Evolutionary conservation across 257 asterid genomes (phyloP), one percentile per base, ranked within the genome.

Genomic region (Gentiana dahurica): DNA sequence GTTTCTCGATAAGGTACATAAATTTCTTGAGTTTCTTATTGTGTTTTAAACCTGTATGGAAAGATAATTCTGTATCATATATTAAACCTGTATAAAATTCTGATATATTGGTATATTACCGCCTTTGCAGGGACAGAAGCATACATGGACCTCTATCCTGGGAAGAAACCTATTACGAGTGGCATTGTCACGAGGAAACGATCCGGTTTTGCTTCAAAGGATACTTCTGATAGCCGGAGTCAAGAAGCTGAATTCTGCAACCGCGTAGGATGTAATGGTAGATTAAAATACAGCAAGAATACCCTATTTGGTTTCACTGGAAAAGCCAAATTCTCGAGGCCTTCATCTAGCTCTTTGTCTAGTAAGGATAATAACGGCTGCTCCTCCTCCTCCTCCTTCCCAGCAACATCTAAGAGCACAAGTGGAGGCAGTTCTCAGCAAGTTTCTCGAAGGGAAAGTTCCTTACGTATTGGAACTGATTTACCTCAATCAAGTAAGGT

Each of bases 181-280:
- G 57, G 61, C 60, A 67, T 65, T 36, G 57, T 65, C 38, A 67
- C 82, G 24, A 72, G 73, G 72, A 81, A 69, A 68, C 76, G 73
- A 51, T 55, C 39, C 13, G 49, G 47, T 56, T 58, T 61, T 58
- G 65, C 68, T 67, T 53, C 65, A 12, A 77, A 68, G 63, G 73
- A 71, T 60, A 59, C 63, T 43, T 38, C 75, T 33, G 36, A 64
- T 0, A 75, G 58, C 38, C 65, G 65, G 64, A 83, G 68, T 63
- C 77, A 64, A 59, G 71, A 71, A 66, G 70, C 78, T 67, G 85
- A 82, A 35, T 80, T 76, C 51, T 90, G 97, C 71, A 80, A 80
- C 49, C 81, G 96, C 52, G 78, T 74, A 70, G 95, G 95, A 67
- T 90, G 97, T 77, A 77, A 76, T 4, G 94, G 96, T 38, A 79